Evolutionary conservation across 1,284 basidiomycete genomes (phyloP).

Genomic region (Ustilago curta): DNA sequence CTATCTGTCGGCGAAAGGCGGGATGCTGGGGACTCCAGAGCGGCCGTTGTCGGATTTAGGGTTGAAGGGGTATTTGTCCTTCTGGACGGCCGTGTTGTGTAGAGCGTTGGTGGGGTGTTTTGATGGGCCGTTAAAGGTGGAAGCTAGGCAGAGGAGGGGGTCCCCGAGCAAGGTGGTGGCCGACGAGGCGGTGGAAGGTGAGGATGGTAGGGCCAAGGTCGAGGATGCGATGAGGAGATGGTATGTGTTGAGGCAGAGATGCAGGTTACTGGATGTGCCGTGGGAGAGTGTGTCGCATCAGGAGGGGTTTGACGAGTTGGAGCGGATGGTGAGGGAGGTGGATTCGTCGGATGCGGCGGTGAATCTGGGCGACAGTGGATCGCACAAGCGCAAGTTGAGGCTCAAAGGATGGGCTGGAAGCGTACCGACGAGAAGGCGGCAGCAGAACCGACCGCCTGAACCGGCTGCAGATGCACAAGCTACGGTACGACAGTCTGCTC

Average conservation of each 20-base stretch:
- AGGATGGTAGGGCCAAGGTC: not conserved
- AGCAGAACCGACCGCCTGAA: not conserved
- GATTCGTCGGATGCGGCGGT: constrained; percentile 21
- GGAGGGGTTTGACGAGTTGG: constrained; percentile 27
- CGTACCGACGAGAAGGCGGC: constrained; percentile 4
- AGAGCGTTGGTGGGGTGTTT: constrained; percentile 79
- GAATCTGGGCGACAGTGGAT: constrained; percentile 3
- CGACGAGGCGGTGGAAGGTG: not conserved
- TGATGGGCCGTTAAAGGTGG: constrained; percentile 21
- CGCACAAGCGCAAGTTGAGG: constrained; percentile 25
- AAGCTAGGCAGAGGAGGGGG: constrained; percentile 6
- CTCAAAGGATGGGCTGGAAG: constrained; percentile 44
- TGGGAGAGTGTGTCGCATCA: constrained; percentile 35
- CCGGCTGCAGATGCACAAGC: constrained; percentile 6
- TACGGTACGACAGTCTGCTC: constrained; percentile 17
- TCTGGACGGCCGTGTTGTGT: constrained; percentile 87
- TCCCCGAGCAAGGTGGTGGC: constrained; percentile 14
- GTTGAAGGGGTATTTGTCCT: constrained; percentile 87
- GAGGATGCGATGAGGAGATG: constrained; percentile 17
- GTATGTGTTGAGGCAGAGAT: constrained; percentile 33
- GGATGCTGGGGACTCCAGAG: constrained; percentile 89
- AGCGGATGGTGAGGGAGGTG: constrained; percentile 21
- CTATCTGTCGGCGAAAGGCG: constrained; percentile 83
- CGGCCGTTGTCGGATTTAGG: constrained; percentile 93
- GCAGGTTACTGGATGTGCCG: constrained; percentile 30